phyloP scores from a whole-genome alignment of 768 basidiomycete genomes.

The Lentinula guzmanii region DNA sequence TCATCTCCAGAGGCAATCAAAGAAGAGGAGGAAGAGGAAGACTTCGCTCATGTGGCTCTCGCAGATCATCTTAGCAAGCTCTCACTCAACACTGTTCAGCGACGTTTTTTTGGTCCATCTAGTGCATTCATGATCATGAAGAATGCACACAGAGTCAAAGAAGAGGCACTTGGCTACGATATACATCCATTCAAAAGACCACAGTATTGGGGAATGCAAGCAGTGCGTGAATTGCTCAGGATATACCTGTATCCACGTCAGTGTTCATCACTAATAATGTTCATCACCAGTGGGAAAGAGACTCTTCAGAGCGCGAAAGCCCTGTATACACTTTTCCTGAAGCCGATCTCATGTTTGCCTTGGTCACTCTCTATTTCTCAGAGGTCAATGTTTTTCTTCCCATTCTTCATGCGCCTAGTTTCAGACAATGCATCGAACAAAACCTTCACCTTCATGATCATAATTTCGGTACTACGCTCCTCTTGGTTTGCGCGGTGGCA shows the following conservation, averaged over 20 bases:
- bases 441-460: conserved; percentile 29
- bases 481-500: conserved; percentile 46
- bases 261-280: not conserved
- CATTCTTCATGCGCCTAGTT: conserved; percentile 33
- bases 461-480: conserved; percentile 32
- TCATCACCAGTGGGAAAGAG: conserved; percentile 7
- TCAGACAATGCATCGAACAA: conserved; percentile 29
- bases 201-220: conserved; percentile 7
- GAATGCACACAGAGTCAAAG: conserved; percentile 3
- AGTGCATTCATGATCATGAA: conserved; percentile 9
- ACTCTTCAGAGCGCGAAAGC: not conserved
- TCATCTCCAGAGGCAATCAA: conserved; percentile 7
- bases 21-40: conserved; percentile 20
- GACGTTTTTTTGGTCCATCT: conserved; percentile 3
- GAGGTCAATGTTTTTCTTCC: conserved; percentile 35
- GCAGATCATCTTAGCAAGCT: conserved; percentile 25
- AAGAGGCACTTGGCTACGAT: not conserved
- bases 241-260: not conserved
- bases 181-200: not conserved
- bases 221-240: not conserved
- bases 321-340: conserved; percentile 25
- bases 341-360: conserved; percentile 26
- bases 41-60: conserved; percentile 25
- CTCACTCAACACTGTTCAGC: conserved; percentile 17
- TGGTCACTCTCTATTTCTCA: conserved; percentile 48